phyloP scores from a whole-genome alignment of 805 yeast species.

The Wickerhamiella brachini region DNA sequence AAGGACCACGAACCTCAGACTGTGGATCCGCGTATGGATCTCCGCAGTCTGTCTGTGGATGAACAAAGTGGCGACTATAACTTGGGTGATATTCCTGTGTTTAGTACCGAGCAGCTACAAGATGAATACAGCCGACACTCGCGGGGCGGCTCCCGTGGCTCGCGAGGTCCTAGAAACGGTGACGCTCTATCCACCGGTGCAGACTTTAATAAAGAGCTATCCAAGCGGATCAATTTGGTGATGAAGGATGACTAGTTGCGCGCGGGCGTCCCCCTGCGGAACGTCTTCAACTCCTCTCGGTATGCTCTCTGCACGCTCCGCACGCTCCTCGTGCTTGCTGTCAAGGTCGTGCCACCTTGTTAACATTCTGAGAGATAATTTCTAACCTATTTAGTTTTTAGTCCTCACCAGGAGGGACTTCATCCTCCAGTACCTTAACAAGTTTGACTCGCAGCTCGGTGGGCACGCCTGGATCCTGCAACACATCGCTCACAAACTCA shows the following conservation, averaged over 20 bases:
- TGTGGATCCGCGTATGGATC: slow-evolving; percentile 17
- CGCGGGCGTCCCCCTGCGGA: not conserved
- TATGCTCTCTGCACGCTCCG: too few relatives aligned
- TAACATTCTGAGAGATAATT: too few relatives aligned
- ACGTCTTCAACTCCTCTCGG: too few relatives aligned
- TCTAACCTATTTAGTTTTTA: slow-evolving; percentile 19
- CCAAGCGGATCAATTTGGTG: slow-evolving; percentile 1
- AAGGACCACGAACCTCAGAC: slow-evolving; percentile 7
- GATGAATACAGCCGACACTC: slow-evolving; percentile 1
- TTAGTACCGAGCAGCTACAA: slow-evolving; percentile 8
- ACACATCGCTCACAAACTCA: slow-evolving; percentile 59
- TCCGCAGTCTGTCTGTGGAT: slow-evolving; percentile 12
- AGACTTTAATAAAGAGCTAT: slow-evolving; percentile 1
- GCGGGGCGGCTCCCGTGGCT: not conserved
- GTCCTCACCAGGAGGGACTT: slow-evolving; percentile 95
- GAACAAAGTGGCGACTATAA: slow-evolving; percentile 15
- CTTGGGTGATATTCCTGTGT: slow-evolving; percentile 17
- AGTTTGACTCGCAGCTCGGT: slow-evolving; percentile 72
- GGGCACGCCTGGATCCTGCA: slow-evolving; percentile 58
- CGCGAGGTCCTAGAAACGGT: not conserved
- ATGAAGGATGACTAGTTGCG: not conserved
- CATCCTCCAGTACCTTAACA: slow-evolving; percentile 68
- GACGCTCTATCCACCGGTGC: not conserved
- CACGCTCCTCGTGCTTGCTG: too few relatives aligned
- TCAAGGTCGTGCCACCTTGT: too few relatives aligned